phyloP scores from a whole-genome alignment of 768 basidiomycete genomes.

The Chalciporus piperatus region DNA sequence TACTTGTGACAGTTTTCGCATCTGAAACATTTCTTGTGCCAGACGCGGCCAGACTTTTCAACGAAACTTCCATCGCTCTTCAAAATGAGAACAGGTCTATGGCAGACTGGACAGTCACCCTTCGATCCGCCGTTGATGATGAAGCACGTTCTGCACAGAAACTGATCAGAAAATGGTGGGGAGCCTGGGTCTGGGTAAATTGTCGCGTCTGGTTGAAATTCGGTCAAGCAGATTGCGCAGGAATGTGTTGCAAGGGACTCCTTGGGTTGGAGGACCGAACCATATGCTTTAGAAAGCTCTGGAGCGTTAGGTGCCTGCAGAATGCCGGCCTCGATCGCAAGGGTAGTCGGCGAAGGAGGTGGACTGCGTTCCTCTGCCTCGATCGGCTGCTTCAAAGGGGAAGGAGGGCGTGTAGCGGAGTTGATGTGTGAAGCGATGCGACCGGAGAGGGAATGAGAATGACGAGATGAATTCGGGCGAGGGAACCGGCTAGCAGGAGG shows the following conservation, averaged over 20 bases:
- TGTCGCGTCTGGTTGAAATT: slow-evolving; percentile 79
- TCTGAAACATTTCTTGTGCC: slow-evolving; percentile 82
- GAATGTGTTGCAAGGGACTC: slow-evolving; percentile 68
- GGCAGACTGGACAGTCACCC: slow-evolving; percentile 66
- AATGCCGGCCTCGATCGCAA: slow-evolving; percentile 57
- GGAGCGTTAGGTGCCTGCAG: slow-evolving; percentile 59
- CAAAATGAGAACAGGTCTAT: slow-evolving; percentile 67
- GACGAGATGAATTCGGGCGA: slow-evolving; percentile 40
- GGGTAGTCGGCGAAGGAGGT: slow-evolving; percentile 36
- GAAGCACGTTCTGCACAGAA: slow-evolving; percentile 77
- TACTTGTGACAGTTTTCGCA: slow-evolving; percentile 72
- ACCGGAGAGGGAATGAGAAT: slow-evolving; percentile 36
- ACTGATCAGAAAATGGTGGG: slow-evolving; percentile 38
- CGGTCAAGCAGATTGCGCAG: slow-evolving; percentile 60
- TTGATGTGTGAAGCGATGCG: slow-evolving; percentile 59
- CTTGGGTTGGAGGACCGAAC: slow-evolving; percentile 77
- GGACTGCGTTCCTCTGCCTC: slow-evolving; percentile 19
- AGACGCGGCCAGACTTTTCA: slow-evolving; percentile 64
- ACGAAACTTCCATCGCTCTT: slow-evolving; percentile 78
- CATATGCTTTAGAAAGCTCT: slow-evolving; percentile 77
- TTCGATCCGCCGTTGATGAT: slow-evolving; percentile 70
- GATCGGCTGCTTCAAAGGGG: slow-evolving; percentile 49
- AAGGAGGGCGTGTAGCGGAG: slow-evolving; percentile 52
- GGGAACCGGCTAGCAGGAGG: slow-evolving; percentile 44
- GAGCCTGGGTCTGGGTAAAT: slow-evolving; percentile 72